These are phyloP conservation scores for Citrus hindsii DNA, from an alignment of 345 rosid genomes.

Conservation along the genomic window DNA sequence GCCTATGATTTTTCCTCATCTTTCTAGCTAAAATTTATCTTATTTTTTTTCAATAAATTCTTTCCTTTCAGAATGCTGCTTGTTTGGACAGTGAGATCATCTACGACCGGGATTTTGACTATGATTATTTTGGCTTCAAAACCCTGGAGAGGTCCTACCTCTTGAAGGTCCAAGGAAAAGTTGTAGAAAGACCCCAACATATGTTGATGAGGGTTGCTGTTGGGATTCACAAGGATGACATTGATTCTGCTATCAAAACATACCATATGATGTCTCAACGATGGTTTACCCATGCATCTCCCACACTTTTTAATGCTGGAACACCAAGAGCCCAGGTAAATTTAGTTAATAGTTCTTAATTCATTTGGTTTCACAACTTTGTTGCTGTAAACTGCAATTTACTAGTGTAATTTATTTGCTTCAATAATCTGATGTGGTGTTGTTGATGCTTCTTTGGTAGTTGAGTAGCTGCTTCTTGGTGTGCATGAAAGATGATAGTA, in stretches of 20 bases:
- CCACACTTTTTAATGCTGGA: slow-evolving; percentile 90
- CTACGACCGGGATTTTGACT: slow-evolving; percentile 88
- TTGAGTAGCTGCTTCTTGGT: slow-evolving; percentile 86
- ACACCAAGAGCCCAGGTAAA: slow-evolving; percentile 87
- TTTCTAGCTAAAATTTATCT: background rate
- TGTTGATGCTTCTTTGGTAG: slow-evolving; percentile 32
- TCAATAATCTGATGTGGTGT: background rate
- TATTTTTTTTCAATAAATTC: background rate
- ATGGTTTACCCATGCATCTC: slow-evolving; percentile 97
- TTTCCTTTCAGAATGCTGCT: slow-evolving; percentile 60
- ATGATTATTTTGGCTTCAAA: slow-evolving; percentile 91
- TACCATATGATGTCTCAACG: slow-evolving; percentile 93
- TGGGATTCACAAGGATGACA: slow-evolving; percentile 78
- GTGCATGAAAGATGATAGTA: slow-evolving; percentile 94
- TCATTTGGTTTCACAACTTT: background rate
- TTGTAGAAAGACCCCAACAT: slow-evolving; percentile 90
- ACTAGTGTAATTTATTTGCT: background rate
- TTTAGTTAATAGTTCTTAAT: background rate
- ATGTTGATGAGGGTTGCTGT: slow-evolving; percentile 96
- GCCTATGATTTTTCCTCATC: background rate
- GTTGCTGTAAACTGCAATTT: background rate
- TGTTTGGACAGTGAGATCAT: slow-evolving; percentile 85
- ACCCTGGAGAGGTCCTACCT: slow-evolving; percentile 92
- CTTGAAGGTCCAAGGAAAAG: slow-evolving; percentile 76
- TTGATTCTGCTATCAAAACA: slow-evolving; percentile 68